Conservation (phyloP, 1,284 basidiomycete genomes). For the Heterobasidion irregulare region DNA sequence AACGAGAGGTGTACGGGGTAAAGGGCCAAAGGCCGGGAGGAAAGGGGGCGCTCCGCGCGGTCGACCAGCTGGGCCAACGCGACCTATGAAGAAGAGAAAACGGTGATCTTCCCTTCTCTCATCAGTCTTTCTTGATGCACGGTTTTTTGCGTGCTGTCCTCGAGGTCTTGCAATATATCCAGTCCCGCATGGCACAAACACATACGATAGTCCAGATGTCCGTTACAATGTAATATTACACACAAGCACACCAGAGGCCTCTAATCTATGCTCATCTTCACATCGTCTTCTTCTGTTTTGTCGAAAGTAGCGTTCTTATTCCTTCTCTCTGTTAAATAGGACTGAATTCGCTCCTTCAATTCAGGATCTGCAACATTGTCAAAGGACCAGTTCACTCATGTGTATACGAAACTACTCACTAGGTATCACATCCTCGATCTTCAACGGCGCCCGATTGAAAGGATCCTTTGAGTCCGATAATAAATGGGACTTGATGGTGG, state of each 20-base stretch:
- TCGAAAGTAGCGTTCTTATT: constrained; percentile 25
- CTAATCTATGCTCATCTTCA: constrained; percentile 23
- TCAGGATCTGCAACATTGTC: constrained; percentile 35
- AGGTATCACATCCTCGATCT: constrained; percentile 77
- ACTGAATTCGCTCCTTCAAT: constrained; percentile 55
- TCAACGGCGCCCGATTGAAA: constrained; percentile 79
- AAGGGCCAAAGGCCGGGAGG: constrained; percentile 2
- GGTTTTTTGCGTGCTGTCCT: background rate
- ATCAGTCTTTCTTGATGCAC: background rate
- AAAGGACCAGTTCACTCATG: too few species aligned
- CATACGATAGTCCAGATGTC: background rate
- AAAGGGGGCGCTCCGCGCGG: constrained; percentile 9
- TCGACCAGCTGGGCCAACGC: constrained; percentile 6
- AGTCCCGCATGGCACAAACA: too few species aligned
- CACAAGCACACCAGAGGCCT: background rate
- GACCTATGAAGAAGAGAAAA: constrained; percentile 10
- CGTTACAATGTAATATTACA: background rate
- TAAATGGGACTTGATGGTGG: constrained; percentile 94
- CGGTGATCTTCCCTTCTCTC: constrained; percentile 3
- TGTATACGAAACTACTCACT: constrained; percentile 30
- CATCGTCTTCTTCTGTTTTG: constrained; percentile 20
- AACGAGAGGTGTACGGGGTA: background rate
- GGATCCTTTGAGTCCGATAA: constrained; percentile 89
- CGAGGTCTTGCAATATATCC: too few species aligned
- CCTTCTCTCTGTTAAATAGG: constrained; percentile 45